Evolutionary conservation across 768 basidiomycete species (phyloP).

Genomic region (Leccinellum luteum): DNA sequence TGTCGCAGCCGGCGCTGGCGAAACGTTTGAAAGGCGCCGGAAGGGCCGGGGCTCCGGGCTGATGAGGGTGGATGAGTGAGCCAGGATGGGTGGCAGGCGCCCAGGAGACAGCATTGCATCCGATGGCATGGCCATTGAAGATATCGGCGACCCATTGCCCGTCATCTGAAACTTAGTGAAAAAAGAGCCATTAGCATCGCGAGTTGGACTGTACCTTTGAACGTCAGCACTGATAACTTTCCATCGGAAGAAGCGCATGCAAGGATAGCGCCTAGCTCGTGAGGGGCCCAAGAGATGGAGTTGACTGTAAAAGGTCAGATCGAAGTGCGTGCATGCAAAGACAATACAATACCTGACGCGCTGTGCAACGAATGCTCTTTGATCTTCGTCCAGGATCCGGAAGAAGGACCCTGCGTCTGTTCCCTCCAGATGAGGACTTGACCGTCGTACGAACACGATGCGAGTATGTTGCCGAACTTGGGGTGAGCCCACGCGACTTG

Average conservation of each 20-base stretch:
- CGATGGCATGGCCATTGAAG: constrained; percentile 93
- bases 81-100: constrained; percentile 88
- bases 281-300: constrained; percentile 98
- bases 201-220: constrained; percentile 75
- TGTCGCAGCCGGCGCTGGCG: constrained; percentile 94
- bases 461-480: constrained; percentile 93
- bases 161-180: constrained; percentile 62
- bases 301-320: constrained; percentile 59
- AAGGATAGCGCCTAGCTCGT: constrained; percentile 93
- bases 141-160: constrained; percentile 95
- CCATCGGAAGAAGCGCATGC: constrained; percentile 98
- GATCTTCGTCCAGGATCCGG: constrained; percentile 84
- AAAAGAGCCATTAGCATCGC: not conserved
- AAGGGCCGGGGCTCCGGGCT: constrained; percentile 35
- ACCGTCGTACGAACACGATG: constrained; percentile 98
- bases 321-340: not conserved
- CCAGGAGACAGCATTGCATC: constrained; percentile 98
- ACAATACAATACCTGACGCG: constrained; percentile 72
- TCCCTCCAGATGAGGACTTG: constrained; percentile 99
- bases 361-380: constrained; percentile 94
- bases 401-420: constrained; percentile 48
- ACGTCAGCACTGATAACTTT: constrained; percentile 92
- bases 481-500: constrained; percentile 98
- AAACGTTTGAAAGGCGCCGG: constrained; percentile 81
- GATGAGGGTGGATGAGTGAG: constrained; percentile 73